A percentile compares a stretch with the other conserved stretches of the same genome.
Conservation (phyloP, 805 yeast genomes). For the Danielozyma ontarioensis region DNA sequence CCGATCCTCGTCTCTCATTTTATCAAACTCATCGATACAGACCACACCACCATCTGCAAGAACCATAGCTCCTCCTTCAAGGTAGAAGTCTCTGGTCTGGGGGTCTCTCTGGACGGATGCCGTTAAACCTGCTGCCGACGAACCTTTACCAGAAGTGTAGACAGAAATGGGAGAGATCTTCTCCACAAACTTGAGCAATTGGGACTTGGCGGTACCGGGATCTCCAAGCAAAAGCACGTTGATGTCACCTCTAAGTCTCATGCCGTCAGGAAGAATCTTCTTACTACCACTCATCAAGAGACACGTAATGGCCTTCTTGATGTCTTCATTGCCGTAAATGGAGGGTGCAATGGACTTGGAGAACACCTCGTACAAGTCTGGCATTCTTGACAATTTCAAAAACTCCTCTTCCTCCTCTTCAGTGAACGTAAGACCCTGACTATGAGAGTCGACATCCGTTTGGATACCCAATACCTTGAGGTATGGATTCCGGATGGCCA, state of each 20-base stretch:
- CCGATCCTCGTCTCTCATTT: slow-evolving; percentile 98
- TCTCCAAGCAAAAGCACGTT: slow-evolving; percentile 92
- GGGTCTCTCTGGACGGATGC: slow-evolving; percentile 96
- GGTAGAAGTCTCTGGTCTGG: slow-evolving; percentile 80
- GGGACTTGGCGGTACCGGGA: slow-evolving; percentile 99
- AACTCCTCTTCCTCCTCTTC: slow-evolving; percentile 96
- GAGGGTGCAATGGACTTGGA: slow-evolving; percentile 92
- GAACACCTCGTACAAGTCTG: slow-evolving; percentile 81
- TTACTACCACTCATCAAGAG: slow-evolving; percentile 91
- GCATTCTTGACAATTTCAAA: slow-evolving; percentile 70
- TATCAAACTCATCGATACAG: slow-evolving; percentile 98
- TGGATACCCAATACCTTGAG: slow-evolving; percentile 82
- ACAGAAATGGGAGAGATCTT: slow-evolving; percentile 92
- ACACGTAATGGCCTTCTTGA: slow-evolving; percentile 91
- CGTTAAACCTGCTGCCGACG: slow-evolving; percentile 98
- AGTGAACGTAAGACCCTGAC: slow-evolving; percentile 56
- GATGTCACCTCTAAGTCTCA: slow-evolving; percentile 95
- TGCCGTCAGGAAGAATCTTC: slow-evolving; percentile 88
- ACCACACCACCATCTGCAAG: slow-evolving; percentile 99
- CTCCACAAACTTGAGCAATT: slow-evolving; percentile 89
- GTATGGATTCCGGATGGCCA: slow-evolving; percentile 92
- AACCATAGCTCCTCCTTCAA: slow-evolving; percentile 99
- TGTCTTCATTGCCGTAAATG: slow-evolving; percentile 88
- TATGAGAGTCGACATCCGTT: slow-evolving; percentile 70
- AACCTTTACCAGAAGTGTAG: slow-evolving; percentile 98